Evolutionary conservation across 495 filamentous ascomycete species (phyloP).

Genomic region (Penicillium pulvis): DNA sequence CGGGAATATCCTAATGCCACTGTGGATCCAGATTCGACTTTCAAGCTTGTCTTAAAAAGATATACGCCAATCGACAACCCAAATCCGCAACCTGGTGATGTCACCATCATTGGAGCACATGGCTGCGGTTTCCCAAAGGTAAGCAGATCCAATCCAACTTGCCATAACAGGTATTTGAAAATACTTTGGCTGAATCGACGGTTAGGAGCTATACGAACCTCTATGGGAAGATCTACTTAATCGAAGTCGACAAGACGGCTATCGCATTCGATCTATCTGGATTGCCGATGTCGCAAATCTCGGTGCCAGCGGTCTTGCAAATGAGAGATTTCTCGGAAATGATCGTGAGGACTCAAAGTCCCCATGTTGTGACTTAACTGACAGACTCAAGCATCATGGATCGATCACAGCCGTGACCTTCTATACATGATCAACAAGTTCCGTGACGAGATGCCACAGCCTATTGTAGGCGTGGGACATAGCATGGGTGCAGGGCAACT

Average conservation of each 20-base stretch:
- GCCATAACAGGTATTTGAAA: not conserved
- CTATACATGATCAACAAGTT: slow-evolving; percentile 86
- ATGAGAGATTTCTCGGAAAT: slow-evolving; percentile 63
- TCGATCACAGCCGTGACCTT: slow-evolving; percentile 84
- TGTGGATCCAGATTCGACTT: slow-evolving; percentile 59
- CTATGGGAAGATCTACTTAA: slow-evolving; percentile 66
- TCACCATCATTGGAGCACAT: slow-evolving; percentile 82
- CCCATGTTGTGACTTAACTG: not conserved
- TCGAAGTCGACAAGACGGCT: slow-evolving; percentile 47
- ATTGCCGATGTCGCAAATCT: slow-evolving; percentile 69
- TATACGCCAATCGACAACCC: slow-evolving; percentile 73
- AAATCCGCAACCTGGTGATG: slow-evolving; percentile 64
- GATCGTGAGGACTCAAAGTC: slow-evolving; percentile 59
- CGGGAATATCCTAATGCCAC: slow-evolving; percentile 70
- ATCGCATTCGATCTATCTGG: slow-evolving; percentile 63
- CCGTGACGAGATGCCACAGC: slow-evolving; percentile 78
- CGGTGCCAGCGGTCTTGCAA: slow-evolving; percentile 63
- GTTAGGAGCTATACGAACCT: slow-evolving; percentile 78
- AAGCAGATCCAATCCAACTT: slow-evolving; percentile 3
- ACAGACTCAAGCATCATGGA: slow-evolving; percentile 67
- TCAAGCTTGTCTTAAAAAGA: slow-evolving; percentile 77
- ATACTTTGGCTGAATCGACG: not conserved
- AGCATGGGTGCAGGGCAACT: slow-evolving; percentile 79
- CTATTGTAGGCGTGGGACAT: slow-evolving; percentile 86
- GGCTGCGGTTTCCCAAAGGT: slow-evolving; percentile 90